These are phyloP conservation scores for Blepharisma japonicum DNA, from an alignment of 73 alveolate genomes.

Conservation along the genomic window DNA sequence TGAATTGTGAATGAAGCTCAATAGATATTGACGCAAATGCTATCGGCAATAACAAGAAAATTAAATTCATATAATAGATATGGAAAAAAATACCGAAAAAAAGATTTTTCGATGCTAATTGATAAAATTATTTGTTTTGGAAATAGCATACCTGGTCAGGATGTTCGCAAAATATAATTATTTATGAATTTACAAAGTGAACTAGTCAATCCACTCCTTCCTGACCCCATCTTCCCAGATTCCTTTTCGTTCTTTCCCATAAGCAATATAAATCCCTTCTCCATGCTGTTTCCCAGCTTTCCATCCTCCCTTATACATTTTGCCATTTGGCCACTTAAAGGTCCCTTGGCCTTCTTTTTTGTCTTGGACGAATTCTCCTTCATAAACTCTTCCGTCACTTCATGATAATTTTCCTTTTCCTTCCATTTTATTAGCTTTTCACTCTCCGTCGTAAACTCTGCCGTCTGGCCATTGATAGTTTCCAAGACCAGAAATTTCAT, in stretches of 20 bases:
- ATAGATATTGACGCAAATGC: too few species aligned
- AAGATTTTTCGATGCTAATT: too few species aligned
- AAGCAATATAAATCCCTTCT: slow-evolving; percentile 30
- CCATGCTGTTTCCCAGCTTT: slow-evolving; percentile 44
- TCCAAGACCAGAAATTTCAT: slow-evolving; percentile 15
- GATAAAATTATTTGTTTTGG: too few species aligned
- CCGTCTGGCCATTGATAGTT: slow-evolving; percentile 34
- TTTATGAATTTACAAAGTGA: too few species aligned
- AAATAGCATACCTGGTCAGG: too few species aligned
- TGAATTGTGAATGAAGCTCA: too few species aligned
- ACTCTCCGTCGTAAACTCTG: slow-evolving; percentile 56
- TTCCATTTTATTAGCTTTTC: slow-evolving; percentile 49
- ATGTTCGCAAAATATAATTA: too few species aligned
- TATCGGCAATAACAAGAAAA: too few species aligned
- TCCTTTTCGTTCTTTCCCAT: slow-evolving; percentile 30
- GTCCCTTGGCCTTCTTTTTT: slow-evolving; percentile 41
- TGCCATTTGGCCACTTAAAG: slow-evolving; percentile 40
- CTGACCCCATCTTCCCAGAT: slow-evolving; percentile 33
- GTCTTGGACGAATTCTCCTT: slow-evolving; percentile 35
- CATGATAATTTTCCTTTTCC: slow-evolving; percentile 40
- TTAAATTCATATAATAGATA: too few species aligned
- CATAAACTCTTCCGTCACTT: slow-evolving; percentile 34
- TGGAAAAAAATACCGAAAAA: too few species aligned
- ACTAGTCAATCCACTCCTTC: too few species aligned
- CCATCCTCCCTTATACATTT: slow-evolving; percentile 37